Evolutionary conservation across 441 rosid genomes (phyloP).

Genomic region (Pelargonium fulgidum): DNA sequence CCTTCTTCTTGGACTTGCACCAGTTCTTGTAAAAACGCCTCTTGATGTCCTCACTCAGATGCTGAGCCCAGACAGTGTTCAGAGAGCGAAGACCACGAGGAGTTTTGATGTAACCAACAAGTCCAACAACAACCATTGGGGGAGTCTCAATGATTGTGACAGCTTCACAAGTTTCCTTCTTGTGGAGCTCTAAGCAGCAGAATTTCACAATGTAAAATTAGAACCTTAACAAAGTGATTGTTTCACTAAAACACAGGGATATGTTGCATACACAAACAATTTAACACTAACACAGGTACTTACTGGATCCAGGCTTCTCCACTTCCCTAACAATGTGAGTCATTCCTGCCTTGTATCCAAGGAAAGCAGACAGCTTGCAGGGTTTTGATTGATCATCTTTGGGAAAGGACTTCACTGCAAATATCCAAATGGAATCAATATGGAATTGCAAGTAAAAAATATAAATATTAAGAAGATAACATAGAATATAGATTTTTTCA

Average conservation of each 20-base stretch:
- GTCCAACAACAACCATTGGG: slow-evolving; percentile 80
- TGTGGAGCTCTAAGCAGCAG: slow-evolving; percentile 60
- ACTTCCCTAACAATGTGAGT: slow-evolving; percentile 89
- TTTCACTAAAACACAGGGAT: neutral
- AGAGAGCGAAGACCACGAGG: slow-evolving; percentile 72
- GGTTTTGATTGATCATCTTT: slow-evolving; percentile 74
- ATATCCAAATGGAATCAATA: neutral
- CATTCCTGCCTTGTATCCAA: slow-evolving; percentile 96
- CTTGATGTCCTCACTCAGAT: slow-evolving; percentile 74
- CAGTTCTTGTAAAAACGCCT: slow-evolving; percentile 89
- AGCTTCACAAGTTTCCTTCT: slow-evolving; percentile 92
- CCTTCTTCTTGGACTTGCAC: slow-evolving; percentile 91
- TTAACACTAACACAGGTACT: slow-evolving; percentile 16
- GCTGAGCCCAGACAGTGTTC: slow-evolving; percentile 94
- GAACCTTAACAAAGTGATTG: neutral
- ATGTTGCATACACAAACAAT: neutral
- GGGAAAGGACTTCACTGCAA: slow-evolving; percentile 86
- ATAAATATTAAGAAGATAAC: neutral
- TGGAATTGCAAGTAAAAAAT: no score
- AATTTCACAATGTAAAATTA: neutral
- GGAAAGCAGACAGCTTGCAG: slow-evolving; percentile 73
- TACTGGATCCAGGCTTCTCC: slow-evolving; percentile 95
- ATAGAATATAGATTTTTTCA: no score
- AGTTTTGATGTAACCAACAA: slow-evolving; percentile 76
- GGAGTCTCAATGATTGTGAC: slow-evolving; percentile 83